Evolutionary conservation across 495 filamentous ascomycete genomes (phyloP).

Genomic region (Neurospora sp.): DNA sequence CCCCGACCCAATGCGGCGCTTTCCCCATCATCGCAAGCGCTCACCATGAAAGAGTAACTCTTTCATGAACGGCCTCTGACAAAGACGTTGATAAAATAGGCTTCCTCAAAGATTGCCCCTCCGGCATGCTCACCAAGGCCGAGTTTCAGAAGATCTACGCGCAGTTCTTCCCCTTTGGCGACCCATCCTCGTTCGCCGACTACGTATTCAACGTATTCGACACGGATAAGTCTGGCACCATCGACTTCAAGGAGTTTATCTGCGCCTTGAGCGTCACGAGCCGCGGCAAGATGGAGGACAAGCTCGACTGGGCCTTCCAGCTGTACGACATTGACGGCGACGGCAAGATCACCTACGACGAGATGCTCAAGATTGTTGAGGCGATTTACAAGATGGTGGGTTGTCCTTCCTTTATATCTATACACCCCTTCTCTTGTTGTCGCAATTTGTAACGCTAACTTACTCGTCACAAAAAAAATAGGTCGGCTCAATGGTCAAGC

Average conservation of each 20-base stretch:
- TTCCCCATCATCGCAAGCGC: background rate
- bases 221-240: slow-evolving; percentile 89
- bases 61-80: background rate
- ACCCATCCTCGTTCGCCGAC: slow-evolving; percentile 92
- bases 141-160: slow-evolving; percentile 99
- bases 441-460: slow-evolving; percentile 10
- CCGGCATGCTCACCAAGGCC: slow-evolving; percentile 89
- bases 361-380: slow-evolving; percentile 98
- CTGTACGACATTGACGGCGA: slow-evolving; percentile 99
- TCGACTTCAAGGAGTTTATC: slow-evolving; percentile 99
- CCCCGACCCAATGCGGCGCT: too few relatives aligned
- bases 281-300: slow-evolving; percentile 97
- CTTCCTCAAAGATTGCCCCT: slow-evolving; percentile 96
- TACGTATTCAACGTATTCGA: slow-evolving; percentile 99
- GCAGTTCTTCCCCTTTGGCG: slow-evolving; percentile 98
- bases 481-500: slow-evolving; percentile 98
- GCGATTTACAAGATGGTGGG: slow-evolving; percentile 99
- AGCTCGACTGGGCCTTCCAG: slow-evolving; percentile 98
- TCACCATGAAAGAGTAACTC: background rate
- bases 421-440: background rate
- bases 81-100: slow-evolving; percentile 42
- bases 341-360: slow-evolving; percentile 96
- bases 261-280: slow-evolving; percentile 95
- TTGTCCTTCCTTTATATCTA: background rate
- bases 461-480: slow-evolving; percentile 21